phyloP scores from a whole-genome alignment of 1,139 yeast genomes.

The Suhomyces anneliseae region DNA sequence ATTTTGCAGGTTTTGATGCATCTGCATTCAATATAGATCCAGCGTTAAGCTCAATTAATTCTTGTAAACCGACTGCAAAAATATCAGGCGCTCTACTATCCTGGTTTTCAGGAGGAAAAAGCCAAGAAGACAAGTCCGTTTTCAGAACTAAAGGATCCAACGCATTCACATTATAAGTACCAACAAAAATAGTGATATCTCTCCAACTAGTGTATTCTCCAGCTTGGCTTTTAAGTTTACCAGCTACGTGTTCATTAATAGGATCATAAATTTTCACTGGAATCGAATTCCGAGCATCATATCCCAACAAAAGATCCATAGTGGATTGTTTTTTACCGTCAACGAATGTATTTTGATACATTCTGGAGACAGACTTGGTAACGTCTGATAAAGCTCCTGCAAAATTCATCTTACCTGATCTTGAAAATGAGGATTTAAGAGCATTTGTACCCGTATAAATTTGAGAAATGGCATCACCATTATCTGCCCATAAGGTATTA shows the following conservation, averaged over 20 bases:
- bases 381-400: constrained; percentile 97
- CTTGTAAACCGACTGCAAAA: constrained; percentile 88
- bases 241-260: constrained; percentile 73
- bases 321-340: constrained; percentile 88
- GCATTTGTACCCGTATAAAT: constrained; percentile 98
- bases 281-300: constrained; percentile 63
- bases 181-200: constrained; percentile 67
- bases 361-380: constrained; percentile 89
- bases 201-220: constrained; percentile 61
- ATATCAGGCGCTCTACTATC: constrained; percentile 58
- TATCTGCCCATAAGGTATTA: constrained; percentile 93
- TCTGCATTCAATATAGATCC: constrained; percentile 76
- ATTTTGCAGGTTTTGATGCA: constrained; percentile 57
- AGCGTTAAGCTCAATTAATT: constrained; percentile 86
- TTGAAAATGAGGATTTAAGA: constrained; percentile 85
- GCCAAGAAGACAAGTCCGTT: constrained; percentile 71
- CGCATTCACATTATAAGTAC: constrained; percentile 90
- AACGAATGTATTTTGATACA: constrained; percentile 93
- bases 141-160: constrained; percentile 43
- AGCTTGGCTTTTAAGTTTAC: constrained; percentile 52
- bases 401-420: constrained; percentile 92
- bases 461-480: constrained; percentile 95
- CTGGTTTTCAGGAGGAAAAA: constrained; percentile 67
- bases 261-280: constrained; percentile 86
- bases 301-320: constrained; percentile 83